phyloP scores from a whole-genome alignment of 108 stramenopile species.

The Parietichytrium sp. region DNA sequence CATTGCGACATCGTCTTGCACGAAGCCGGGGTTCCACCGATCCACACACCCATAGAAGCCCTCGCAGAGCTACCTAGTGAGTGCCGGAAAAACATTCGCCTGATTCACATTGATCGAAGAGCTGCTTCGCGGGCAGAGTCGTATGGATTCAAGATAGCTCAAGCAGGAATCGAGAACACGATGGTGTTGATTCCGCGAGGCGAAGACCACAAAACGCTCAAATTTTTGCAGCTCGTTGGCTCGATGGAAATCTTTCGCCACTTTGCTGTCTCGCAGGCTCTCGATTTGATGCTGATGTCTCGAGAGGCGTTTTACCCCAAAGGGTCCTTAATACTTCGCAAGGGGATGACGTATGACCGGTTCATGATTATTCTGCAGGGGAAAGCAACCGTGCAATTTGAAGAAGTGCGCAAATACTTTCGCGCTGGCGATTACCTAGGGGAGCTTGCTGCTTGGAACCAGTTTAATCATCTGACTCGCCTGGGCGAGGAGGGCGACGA shows the following conservation, averaged over 20 bases:
- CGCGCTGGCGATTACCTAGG: conserved; percentile 45
- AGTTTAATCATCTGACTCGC: too few relatives aligned
- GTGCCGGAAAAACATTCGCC: conserved; percentile 41
- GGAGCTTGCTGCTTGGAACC: conserved; percentile 42
- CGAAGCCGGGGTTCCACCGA: conserved; percentile 50
- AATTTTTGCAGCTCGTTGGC: conserved; percentile 46
- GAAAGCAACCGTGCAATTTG: background rate
- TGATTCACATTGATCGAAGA: conserved; percentile 45
- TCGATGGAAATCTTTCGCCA: conserved; percentile 47
- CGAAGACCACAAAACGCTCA: conserved; percentile 41
- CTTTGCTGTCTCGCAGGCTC: conserved; percentile 48
- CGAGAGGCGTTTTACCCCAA: conserved; percentile 20
- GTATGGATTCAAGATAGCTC: conserved; percentile 45
- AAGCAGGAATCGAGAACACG: conserved; percentile 52
- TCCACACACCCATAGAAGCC: conserved; percentile 48
- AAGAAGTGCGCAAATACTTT: conserved; percentile 13
- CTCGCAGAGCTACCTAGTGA: conserved; percentile 41
- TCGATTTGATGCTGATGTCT: conserved; percentile 50
- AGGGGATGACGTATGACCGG: conserved; percentile 35
- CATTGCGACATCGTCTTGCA: conserved; percentile 49
- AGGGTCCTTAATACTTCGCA: conserved; percentile 37
- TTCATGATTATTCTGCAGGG: conserved; percentile 41
- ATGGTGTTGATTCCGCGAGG: conserved; percentile 40
- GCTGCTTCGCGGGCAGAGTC: conserved; percentile 37
- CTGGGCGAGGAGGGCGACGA: background rate